A percentile compares a stretch with the other conserved stretches of the same genome.
Conservation (phyloP, 768 basidiomycete species). For the Clitopilus hobsonii region DNA sequence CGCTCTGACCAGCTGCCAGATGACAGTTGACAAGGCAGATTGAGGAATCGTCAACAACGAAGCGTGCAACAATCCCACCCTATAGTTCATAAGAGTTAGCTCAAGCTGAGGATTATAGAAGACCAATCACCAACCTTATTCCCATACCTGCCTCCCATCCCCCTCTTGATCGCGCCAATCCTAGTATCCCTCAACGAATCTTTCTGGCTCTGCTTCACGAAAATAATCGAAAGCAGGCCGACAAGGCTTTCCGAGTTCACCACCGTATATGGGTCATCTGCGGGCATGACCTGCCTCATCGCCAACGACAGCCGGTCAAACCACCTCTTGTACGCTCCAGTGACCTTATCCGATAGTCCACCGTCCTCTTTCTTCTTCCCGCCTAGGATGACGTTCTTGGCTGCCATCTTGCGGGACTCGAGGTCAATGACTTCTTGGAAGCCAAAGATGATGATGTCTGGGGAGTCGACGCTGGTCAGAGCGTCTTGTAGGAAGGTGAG, state of each 20-base stretch:
- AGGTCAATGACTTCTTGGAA: slow-evolving; percentile 97
- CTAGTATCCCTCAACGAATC: slow-evolving; percentile 57
- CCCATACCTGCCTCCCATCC: slow-evolving; percentile 89
- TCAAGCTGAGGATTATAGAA: neutral
- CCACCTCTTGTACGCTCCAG: slow-evolving; percentile 85
- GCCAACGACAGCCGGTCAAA: slow-evolving; percentile 72
- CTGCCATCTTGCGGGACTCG: slow-evolving; percentile 88
- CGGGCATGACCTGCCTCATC: slow-evolving; percentile 69
- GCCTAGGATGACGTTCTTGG: slow-evolving; percentile 84
- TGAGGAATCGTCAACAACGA: slow-evolving; percentile 89
- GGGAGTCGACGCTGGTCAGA: slow-evolving; percentile 63
- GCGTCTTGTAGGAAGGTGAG: slow-evolving; percentile 75
- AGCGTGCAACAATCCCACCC: slow-evolving; percentile 89
- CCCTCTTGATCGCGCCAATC: slow-evolving; percentile 84
- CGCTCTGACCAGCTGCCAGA: slow-evolving; percentile 91
- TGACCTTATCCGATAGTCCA: slow-evolving; percentile 75
- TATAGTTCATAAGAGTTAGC: slow-evolving; percentile 22
- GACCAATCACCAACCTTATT: slow-evolving; percentile 76
- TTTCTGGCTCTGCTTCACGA: slow-evolving; percentile 68
- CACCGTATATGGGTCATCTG: slow-evolving; percentile 72
- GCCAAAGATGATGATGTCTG: slow-evolving; percentile 91
- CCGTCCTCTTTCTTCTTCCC: slow-evolving; percentile 54
- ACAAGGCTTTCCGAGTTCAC: slow-evolving; percentile 85
- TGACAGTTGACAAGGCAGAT: slow-evolving; percentile 96
- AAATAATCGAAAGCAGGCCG: slow-evolving; percentile 76